These are phyloP conservation scores for Phellopilus nigrolimitatus DNA, from an alignment of 1,284 basidiomycete genomes.

Conservation along the genomic window DNA sequence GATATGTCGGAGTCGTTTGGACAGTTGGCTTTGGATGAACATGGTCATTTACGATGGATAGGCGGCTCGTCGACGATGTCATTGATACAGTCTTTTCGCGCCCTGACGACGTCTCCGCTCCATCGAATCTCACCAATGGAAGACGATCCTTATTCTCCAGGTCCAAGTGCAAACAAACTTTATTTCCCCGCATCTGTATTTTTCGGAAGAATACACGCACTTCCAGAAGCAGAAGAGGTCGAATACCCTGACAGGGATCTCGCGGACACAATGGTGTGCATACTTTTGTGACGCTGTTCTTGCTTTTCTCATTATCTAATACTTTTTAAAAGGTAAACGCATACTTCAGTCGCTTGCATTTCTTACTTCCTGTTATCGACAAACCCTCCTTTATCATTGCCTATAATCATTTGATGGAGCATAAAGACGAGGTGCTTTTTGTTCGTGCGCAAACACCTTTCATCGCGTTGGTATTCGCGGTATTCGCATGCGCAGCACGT, in stretches of 20 bases:
- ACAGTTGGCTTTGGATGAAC: slow-evolving; percentile 82
- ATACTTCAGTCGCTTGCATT: slow-evolving; percentile 82
- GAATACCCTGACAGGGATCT: slow-evolving; percentile 80
- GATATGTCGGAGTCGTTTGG: slow-evolving; percentile 79
- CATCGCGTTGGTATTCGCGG: slow-evolving; percentile 70
- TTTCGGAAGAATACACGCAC: slow-evolving; percentile 79
- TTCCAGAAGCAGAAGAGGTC: slow-evolving; percentile 81
- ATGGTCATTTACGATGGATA: slow-evolving; percentile 89
- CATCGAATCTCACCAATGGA: slow-evolving; percentile 77
- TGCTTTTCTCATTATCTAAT: slow-evolving; percentile 18
- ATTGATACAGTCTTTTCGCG: slow-evolving; percentile 82
- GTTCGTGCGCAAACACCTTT: slow-evolving; percentile 65
- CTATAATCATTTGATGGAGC: slow-evolving; percentile 72
- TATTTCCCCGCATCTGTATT: slow-evolving; percentile 87
- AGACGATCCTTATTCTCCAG: slow-evolving; percentile 70
- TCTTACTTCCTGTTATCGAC: slow-evolving; percentile 78
- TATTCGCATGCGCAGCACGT: slow-evolving; percentile 79
- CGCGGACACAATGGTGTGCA: slow-evolving; percentile 70
- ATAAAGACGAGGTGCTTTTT: slow-evolving; percentile 46
- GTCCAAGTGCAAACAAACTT: slow-evolving; percentile 73
- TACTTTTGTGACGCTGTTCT: slow-evolving; percentile 11
- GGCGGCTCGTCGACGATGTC: slow-evolving; percentile 89
- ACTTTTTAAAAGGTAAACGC: slow-evolving; percentile 59
- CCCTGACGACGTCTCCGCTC: slow-evolving; percentile 66
- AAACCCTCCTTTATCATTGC: slow-evolving; percentile 73